These are phyloP conservation scores for Xylariaceae sp. DNA, from an alignment of 2,329 filamentous ascomycete species.

Conservation along the genomic window DNA sequence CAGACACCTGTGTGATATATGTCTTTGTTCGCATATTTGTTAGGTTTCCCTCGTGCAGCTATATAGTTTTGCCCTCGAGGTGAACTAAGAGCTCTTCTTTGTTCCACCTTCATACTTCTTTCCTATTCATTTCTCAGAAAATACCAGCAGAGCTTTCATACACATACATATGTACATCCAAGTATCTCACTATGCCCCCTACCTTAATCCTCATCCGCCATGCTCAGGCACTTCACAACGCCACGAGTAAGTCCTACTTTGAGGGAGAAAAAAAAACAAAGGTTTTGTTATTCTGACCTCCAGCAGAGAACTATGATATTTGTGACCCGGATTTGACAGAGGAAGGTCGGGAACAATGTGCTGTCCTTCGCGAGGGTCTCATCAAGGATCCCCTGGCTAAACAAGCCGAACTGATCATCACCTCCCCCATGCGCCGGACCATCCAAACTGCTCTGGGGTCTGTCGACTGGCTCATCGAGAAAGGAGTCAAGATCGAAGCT, in stretches of 20 bases:
- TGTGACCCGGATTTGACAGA: slow-evolving; percentile 48
- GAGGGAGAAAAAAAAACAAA: background rate
- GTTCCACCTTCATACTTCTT: no score
- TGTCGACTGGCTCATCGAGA: slow-evolving; percentile 54
- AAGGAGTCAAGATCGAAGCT: slow-evolving; percentile 49
- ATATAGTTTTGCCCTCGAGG: no score
- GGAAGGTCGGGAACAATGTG: slow-evolving; percentile 46
- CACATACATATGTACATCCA: no score
- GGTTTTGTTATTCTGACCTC: background rate
- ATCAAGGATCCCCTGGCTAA: slow-evolving; percentile 33
- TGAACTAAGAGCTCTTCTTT: no score
- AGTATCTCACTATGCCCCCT: slow-evolving; percentile 38
- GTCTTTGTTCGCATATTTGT: no score
- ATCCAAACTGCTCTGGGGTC: slow-evolving; percentile 58
- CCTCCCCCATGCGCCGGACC: slow-evolving; percentile 62
- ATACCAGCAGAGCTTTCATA: no score
- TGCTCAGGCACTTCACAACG: slow-evolving; percentile 66
- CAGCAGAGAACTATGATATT: slow-evolving; percentile 41
- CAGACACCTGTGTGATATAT: no score
- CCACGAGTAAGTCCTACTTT: slow-evolving; percentile 37
- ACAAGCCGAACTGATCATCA: slow-evolving; percentile 51
- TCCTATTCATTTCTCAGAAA: no score
- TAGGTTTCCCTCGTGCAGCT: no score
- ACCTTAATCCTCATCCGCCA: slow-evolving; percentile 81
- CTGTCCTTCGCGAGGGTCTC: slow-evolving; percentile 38